phyloP scores from a whole-genome alignment of 2,329 filamentous ascomycete genomes.

The Bisporella sp. region DNA sequence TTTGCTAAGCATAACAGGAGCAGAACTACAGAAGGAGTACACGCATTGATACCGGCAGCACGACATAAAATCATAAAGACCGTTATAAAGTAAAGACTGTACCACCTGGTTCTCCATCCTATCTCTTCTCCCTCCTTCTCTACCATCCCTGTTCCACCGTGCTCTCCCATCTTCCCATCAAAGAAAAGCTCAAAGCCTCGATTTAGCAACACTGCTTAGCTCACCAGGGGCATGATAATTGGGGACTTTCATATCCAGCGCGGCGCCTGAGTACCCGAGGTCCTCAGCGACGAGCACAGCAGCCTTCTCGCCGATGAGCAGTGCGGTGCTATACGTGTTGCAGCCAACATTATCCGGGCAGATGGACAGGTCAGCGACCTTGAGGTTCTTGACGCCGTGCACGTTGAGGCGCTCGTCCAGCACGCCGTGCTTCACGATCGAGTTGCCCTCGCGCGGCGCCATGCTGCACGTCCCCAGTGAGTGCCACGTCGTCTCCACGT shows the following conservation, averaged over 20 bases:
- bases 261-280: constrained; percentile 43
- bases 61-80: no score
- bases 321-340: constrained; percentile 38
- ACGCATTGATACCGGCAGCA: no score
- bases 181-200: constrained; percentile 15
- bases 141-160: not conserved
- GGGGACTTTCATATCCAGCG: constrained; percentile 68
- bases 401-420: constrained; percentile 33
- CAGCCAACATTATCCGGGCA: constrained; percentile 33
- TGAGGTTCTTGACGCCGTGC: constrained; percentile 33
- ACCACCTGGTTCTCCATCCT: not conserved
- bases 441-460: constrained; percentile 48
- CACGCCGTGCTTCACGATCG: constrained; percentile 56
- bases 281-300: constrained; percentile 34
- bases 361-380: constrained; percentile 36
- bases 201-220: constrained; percentile 11
- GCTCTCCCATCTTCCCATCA: not conserved
- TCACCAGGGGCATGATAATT: constrained; percentile 53
- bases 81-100: no score
- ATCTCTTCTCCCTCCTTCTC: not conserved
- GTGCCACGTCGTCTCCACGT: constrained; percentile 35
- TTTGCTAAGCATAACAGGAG: no score
- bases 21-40: no score
- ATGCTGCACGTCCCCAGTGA: constrained; percentile 33
- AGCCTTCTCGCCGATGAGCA: constrained; percentile 35